Percentiles rank a stretch among this genome's conserved stretches.
Evolutionary conservation across 495 filamentous ascomycete species (phyloP).

Genomic region (Aspergillus avenaceus): DNA sequence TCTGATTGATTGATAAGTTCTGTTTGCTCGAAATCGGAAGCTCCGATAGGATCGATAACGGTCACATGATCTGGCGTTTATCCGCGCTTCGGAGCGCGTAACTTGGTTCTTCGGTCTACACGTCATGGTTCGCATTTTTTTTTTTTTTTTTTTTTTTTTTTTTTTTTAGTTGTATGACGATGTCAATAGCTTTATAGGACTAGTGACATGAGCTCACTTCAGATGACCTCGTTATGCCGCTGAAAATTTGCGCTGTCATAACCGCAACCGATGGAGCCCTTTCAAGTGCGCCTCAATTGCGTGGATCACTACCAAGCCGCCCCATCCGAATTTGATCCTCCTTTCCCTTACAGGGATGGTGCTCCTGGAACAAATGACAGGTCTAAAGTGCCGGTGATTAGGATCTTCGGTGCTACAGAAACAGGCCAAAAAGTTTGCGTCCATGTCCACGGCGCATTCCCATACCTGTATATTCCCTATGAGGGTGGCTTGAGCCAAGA

Average conservation of each 20-base stretch:
- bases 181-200: not conserved
- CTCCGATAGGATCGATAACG: slow-evolving; percentile 1
- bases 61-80: slow-evolving; percentile 34
- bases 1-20: not conserved
- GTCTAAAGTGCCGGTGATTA: slow-evolving; percentile 78
- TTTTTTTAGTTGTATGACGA: not conserved
- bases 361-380: slow-evolving; percentile 48
- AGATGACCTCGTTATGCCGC: slow-evolving; percentile 22
- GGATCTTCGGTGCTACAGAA: slow-evolving; percentile 90
- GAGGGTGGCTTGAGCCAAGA: slow-evolving; percentile 60
- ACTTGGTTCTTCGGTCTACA: slow-evolving; percentile 6
- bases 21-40: not conserved
- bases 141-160: not conserved
- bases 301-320: slow-evolving; percentile 86
- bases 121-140: slow-evolving; percentile 4
- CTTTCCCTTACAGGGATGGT: slow-evolving; percentile 55
- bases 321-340: slow-evolving; percentile 78
- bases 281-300: slow-evolving; percentile 88
- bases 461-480: slow-evolving; percentile 91
- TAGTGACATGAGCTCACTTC: slow-evolving; percentile 8
- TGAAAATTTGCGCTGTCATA: slow-evolving; percentile 21
- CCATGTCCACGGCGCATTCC: slow-evolving; percentile 93
- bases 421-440: slow-evolving; percentile 95
- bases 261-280: slow-evolving; percentile 52
- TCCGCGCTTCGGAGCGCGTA: slow-evolving; percentile 21